Evolutionary conservation across 805 yeast genomes (phyloP).

Genomic region (Kodamaea kaohsiungensis): DNA sequence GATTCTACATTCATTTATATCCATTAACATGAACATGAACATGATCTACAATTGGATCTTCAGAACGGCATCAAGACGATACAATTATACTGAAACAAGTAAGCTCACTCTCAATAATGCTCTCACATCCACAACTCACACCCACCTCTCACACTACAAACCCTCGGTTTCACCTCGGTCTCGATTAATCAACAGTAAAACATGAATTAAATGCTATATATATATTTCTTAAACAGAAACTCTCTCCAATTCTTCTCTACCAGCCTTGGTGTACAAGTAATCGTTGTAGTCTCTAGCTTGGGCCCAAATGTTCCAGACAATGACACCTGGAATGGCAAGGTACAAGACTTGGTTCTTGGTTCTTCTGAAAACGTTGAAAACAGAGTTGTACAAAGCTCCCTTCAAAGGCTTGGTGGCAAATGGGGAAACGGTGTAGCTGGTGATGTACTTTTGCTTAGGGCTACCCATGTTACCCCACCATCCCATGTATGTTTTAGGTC

Average conservation of each 20-base stretch:
- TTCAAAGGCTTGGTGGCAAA: conserved; percentile 90
- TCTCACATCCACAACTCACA: no score
- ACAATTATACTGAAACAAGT: no score
- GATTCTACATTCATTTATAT: no score
- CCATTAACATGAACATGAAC: no score
- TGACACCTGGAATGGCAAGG: conserved; percentile 72
- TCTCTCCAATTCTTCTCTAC: conserved; percentile 89
- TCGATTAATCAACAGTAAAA: neutral
- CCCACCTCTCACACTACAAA: neutral
- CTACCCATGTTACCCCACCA: conserved; percentile 97
- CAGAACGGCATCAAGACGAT: no score
- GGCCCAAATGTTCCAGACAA: conserved; percentile 87
- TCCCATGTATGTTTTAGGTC: conserved; percentile 82
- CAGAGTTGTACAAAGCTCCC: conserved; percentile 80
- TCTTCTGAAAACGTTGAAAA: conserved; percentile 95
- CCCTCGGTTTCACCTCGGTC: no score
- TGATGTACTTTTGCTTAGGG: conserved; percentile 83
- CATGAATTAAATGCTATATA: neutral
- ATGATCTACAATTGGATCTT: no score
- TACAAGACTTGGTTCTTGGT: conserved; percentile 80
- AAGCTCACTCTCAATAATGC: no score
- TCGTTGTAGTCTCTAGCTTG: conserved; percentile 88
- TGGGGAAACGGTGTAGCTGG: conserved; percentile 89
- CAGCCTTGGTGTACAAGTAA: conserved; percentile 95
- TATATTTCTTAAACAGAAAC: conserved; percentile 39